Conservation (phyloP, 208 protist species). For the Borovskyia barvae region DNA sequence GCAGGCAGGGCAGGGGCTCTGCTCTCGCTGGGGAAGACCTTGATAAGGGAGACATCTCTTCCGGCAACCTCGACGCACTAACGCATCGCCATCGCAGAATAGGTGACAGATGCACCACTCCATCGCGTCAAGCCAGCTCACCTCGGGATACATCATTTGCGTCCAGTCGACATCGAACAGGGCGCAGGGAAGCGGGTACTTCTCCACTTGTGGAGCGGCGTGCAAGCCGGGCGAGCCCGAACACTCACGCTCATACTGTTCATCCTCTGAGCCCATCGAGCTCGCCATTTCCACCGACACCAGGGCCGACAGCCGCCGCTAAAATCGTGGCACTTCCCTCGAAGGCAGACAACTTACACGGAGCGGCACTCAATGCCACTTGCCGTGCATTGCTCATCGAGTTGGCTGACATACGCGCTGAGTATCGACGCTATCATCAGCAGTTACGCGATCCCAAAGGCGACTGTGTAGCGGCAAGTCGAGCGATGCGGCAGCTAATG, state of each 20-base stretch:
- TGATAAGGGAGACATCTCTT: too few relatives aligned
- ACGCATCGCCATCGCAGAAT: too few relatives aligned
- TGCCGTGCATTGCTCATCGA: constrained; percentile 54
- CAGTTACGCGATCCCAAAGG: constrained; percentile 46
- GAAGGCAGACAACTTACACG: constrained; percentile 4
- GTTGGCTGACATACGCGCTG: constrained; percentile 36
- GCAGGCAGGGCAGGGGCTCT: too few relatives aligned
- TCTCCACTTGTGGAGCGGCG: too few relatives aligned
- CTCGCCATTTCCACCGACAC: not conserved
- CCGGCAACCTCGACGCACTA: too few relatives aligned
- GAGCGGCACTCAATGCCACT: constrained; percentile 34
- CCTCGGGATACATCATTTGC: too few relatives aligned
- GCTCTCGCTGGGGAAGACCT: too few relatives aligned
- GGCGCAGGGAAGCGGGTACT: too few relatives aligned
- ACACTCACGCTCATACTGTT: not conserved
- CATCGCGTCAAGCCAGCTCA: too few relatives aligned
- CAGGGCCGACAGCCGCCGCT: not conserved
- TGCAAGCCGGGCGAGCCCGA: not conserved
- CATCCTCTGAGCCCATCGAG: not conserved
- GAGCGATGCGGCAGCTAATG: constrained; percentile 65
- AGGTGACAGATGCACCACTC: too few relatives aligned
- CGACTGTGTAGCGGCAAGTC: constrained; percentile 61
- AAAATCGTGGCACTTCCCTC: not conserved
- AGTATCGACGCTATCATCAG: constrained; percentile 44
- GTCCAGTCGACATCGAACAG: too few relatives aligned